phyloP scores from a whole-genome alignment of 345 rosid genomes.

The Stellera chamaejasme region DNA sequence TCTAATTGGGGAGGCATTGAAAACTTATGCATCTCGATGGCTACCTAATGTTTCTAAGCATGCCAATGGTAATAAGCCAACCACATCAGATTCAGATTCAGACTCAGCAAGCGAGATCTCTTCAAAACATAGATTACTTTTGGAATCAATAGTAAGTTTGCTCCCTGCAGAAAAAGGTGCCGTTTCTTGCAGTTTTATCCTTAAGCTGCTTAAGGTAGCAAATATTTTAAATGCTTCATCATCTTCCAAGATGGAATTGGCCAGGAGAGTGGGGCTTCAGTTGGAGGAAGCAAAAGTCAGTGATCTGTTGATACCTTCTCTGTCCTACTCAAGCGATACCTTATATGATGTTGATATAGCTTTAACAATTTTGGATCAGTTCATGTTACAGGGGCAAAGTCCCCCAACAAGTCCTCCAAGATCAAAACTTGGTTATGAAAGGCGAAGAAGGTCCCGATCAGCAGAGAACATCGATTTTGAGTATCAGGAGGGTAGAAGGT shows the following conservation, averaged over 20 bases:
- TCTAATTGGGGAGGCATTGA: conserved; percentile 75
- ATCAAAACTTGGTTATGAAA: conserved; percentile 54
- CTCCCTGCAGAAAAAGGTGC: conserved; percentile 79
- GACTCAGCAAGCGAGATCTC: conserved; percentile 39
- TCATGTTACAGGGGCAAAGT: conserved; percentile 85
- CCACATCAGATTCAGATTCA: conserved; percentile 57
- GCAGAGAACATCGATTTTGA: conserved; percentile 79
- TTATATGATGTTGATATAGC: conserved; percentile 76
- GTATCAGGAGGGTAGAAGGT: conserved; percentile 84
- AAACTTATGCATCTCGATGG: conserved; percentile 81
- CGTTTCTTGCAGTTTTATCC: conserved; percentile 75
- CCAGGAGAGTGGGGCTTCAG: conserved; percentile 74
- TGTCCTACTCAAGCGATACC: conserved; percentile 33
- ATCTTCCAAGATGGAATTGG: conserved; percentile 70
- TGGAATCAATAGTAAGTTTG: conserved; percentile 82
- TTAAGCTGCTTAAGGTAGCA: conserved; percentile 78
- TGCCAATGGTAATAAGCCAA: conserved; percentile 25
- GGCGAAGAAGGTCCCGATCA: conserved; percentile 90
- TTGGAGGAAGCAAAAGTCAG: conserved; percentile 77
- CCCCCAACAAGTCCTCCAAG: conserved; percentile 91
- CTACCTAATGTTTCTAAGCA: conserved; percentile 58
- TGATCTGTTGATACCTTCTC: conserved; percentile 72
- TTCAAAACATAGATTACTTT: conserved; percentile 61
- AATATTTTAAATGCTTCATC: conserved; percentile 66
- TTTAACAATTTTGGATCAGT: conserved; percentile 69